Evolutionary conservation across 225 moss, liverwort and hornwort genomes (phyloP), one percentile per base, ranked within the genome.

Genomic region (Polytrichum formosum): DNA sequence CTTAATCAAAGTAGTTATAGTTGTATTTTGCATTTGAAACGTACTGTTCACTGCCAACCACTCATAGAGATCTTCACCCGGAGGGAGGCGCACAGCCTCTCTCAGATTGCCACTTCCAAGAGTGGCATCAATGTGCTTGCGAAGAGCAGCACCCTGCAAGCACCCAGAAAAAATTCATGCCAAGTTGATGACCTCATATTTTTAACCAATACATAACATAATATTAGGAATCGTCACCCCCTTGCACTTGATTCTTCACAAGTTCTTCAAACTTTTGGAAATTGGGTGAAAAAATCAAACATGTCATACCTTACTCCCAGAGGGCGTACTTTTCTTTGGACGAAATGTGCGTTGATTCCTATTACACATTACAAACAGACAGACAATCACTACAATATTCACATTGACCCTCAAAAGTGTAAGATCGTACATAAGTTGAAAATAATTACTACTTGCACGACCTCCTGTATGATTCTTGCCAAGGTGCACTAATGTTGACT

Each of bases 311-410:
- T 97, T 97, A 70, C 97, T 97, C 56, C 97, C 97, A 23, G 94
- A 91, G 21, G 90, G 89, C 27, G 93, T 91, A 76, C 91, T 97
- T 79, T 97, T 97, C 70, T 97, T 97, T 66, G 94, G 94, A 69
- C 97, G 97, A 78, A 97, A 97, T 62, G 97, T 97, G 68, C 94
- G 92, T 77, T 94, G 97, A 84, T 97, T 97, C 90, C 96, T 94
- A 74, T 26, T 35, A 56, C 61, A 73, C 23, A 53, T 58, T 28
- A 9, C 20, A 19, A 58, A 63, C 27, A 60, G 37, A 73, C 46
- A 22, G n/a, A 5, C 25, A 64, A 19, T 59, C 25, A 16, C 28
- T 46, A 46, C 16, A 46, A 2, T 23, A 58, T 23, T 58, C 6
- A 0, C 21, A 58, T 58, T 23, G 6, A 58, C 21, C 21, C 58